These are phyloP conservation scores for Coccomyxa sp. DNA, from an alignment of 139 green algal species.

Conservation along the genomic window DNA sequence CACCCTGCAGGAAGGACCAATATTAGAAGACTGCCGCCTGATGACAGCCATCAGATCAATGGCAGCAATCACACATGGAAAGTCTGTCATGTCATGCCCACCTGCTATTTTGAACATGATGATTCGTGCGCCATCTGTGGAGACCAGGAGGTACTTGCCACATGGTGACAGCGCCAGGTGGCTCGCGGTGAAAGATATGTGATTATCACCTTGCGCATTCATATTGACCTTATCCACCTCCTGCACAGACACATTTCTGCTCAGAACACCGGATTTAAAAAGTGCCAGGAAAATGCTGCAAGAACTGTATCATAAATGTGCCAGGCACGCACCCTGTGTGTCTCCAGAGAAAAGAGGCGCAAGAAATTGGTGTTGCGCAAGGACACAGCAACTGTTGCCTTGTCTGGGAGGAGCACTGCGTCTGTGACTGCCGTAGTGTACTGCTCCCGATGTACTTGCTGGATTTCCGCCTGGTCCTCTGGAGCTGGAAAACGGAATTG, in stretches of 20 bases:
- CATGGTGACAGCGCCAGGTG: slow-evolving; percentile 45
- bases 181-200: slow-evolving; percentile 51
- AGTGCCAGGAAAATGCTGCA: background rate
- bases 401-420: slow-evolving; percentile 20
- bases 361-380: slow-evolving; percentile 32
- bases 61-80: background rate
- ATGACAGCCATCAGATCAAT: background rate
- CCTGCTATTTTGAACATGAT: slow-evolving; percentile 37
- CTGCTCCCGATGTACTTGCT: background rate
- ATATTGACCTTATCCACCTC: slow-evolving; percentile 45
- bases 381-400: slow-evolving; percentile 21
- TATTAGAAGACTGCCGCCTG: too few relatives aligned
- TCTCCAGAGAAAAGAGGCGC: slow-evolving; percentile 8
- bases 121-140: slow-evolving; percentile 45
- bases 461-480: too few relatives aligned
- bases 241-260: background rate
- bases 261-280: background rate
- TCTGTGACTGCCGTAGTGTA: slow-evolving; percentile 29
- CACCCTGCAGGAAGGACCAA: slow-evolving; percentile 15
- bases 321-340: background rate
- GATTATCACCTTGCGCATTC: slow-evolving; percentile 55
- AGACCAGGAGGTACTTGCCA: slow-evolving; percentile 40
- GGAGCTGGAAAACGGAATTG: too few relatives aligned
- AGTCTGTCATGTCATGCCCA: slow-evolving; percentile 2
- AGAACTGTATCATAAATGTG: background rate